phyloP scores from a whole-genome alignment of 192 early-diverging fungal species.

The Coemansia sp. region DNA sequence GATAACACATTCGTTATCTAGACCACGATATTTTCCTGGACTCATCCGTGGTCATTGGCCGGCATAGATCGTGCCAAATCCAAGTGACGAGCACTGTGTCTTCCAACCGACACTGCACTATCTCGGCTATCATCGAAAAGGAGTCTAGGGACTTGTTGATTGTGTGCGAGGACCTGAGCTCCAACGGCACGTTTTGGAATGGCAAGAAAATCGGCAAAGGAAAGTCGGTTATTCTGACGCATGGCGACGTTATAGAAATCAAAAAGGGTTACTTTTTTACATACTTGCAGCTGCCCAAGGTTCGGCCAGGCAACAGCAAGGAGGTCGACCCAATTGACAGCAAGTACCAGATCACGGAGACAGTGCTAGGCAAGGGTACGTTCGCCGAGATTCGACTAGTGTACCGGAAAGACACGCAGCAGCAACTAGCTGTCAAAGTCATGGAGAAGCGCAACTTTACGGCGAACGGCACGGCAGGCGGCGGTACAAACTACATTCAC shows the following conservation, averaged over 20 bases:
- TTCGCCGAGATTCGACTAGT: conserved; percentile 79
- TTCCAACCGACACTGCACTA: conserved; percentile 59
- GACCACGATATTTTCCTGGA: conserved; percentile 54
- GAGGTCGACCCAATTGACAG: conserved; percentile 18
- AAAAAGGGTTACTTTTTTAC: conserved; percentile 55
- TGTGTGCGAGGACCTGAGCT: conserved; percentile 60
- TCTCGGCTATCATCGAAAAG: conserved; percentile 38
- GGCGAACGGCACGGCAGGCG: conserved; percentile 65
- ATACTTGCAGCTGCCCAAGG: conserved; percentile 37
- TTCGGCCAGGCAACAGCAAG: conserved; percentile 2
- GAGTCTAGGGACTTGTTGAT: conserved; percentile 37
- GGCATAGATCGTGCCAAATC: conserved; percentile 56
- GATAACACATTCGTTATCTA: conserved; percentile 12
- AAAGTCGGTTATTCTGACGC: conserved; percentile 58
- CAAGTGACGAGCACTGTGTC: conserved; percentile 48
- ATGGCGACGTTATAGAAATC: conserved; percentile 64
- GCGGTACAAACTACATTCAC: conserved; percentile 72
- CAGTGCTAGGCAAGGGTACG: conserved; percentile 60
- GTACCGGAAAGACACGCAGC: conserved; percentile 63
- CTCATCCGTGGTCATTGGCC: conserved; percentile 45
- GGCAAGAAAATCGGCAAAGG: conserved; percentile 57
- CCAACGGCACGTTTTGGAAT: conserved; percentile 66
- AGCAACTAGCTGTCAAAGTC: conserved; percentile 83
- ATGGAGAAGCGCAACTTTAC: conserved; percentile 74
- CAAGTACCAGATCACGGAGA: conserved; percentile 56